Evolutionary conservation across 306 rosid species (phyloP).

Genomic region (Fragaria nilgerrensis): DNA sequence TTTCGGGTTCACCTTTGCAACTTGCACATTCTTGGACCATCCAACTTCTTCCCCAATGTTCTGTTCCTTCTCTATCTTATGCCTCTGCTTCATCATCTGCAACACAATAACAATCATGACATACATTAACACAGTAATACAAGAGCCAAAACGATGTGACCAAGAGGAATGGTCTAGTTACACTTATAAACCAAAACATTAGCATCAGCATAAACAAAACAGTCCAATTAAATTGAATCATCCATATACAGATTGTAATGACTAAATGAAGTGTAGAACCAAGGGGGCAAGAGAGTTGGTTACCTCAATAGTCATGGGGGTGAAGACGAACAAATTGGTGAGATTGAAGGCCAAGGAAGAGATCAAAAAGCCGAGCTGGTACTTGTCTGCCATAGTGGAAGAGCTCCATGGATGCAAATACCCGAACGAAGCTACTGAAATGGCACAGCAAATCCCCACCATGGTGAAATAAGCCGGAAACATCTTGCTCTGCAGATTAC

Average conservation of each 20-base stretch:
- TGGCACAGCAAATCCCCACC: conserved; percentile 76
- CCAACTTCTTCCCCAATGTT: conserved; percentile 88
- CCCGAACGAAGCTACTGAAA: conserved; percentile 74
- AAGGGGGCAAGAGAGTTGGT: neutral
- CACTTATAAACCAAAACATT: neutral
- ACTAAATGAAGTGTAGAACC: neutral
- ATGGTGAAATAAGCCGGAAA: conserved; percentile 86
- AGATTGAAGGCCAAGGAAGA: conserved; percentile 84
- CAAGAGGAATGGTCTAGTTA: neutral
- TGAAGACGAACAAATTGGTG: conserved; percentile 77
- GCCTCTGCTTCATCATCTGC: conserved; percentile 96
- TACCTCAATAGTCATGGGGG: conserved; percentile 98
- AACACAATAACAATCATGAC: conserved; percentile 28
- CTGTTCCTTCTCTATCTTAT: conserved; percentile 87
- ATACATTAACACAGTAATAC: neutral
- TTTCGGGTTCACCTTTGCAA: conserved; percentile 81
- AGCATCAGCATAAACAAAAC: neutral
- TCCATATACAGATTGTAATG: neutral
- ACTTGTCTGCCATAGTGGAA: conserved; percentile 62
- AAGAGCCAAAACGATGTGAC: neutral
- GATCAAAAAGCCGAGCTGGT: conserved; percentile 91
- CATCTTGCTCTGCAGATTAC: conserved; percentile 97
- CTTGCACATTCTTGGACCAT: conserved; percentile 89
- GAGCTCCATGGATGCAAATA: conserved; percentile 93
- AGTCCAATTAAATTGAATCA: neutral